phyloP scores from a whole-genome alignment of 176 grass and related monocot genomes.

The Dactylis glomerata region DNA sequence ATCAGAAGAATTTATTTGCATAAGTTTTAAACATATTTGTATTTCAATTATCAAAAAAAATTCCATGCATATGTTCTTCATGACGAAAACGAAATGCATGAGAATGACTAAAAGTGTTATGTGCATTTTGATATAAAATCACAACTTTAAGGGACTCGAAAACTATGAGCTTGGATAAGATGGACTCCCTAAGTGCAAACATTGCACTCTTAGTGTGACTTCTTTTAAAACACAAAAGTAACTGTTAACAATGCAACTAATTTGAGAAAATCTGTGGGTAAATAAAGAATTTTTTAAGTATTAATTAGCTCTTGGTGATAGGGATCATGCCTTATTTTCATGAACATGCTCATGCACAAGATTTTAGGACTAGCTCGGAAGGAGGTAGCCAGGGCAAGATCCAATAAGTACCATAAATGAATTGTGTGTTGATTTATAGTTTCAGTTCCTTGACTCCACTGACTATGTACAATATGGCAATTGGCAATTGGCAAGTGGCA shows the following conservation, averaged over 20 bases:
- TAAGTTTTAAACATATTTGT: neutral
- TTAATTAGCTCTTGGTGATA: conserved; percentile 1
- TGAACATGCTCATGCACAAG: conserved; percentile 43
- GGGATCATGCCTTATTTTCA: conserved; percentile 19
- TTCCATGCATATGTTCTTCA: neutral
- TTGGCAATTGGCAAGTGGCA: neutral
- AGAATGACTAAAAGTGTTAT: neutral
- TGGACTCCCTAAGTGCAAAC: neutral
- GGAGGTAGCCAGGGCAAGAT: conserved; percentile 37
- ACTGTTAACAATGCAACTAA: neutral
- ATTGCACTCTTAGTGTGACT: neutral
- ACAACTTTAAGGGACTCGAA: neutral
- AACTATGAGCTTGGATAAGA: neutral
- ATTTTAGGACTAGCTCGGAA: conserved; percentile 35
- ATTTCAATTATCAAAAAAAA: neutral
- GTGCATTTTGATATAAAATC: neutral
- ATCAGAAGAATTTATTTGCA: too few relatives aligned
- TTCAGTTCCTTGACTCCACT: conserved; percentile 20
- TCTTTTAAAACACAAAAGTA: neutral
- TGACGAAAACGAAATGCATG: neutral
- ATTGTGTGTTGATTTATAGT: conserved; percentile 27
- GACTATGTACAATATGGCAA: too few relatives aligned
- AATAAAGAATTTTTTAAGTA: neutral
- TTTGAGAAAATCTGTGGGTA: neutral
- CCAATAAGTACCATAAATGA: conserved; percentile 54